Base-by-base conservation (phyloP, 306 rosid genomes). In the Ormosia semicastrata region DNA sequence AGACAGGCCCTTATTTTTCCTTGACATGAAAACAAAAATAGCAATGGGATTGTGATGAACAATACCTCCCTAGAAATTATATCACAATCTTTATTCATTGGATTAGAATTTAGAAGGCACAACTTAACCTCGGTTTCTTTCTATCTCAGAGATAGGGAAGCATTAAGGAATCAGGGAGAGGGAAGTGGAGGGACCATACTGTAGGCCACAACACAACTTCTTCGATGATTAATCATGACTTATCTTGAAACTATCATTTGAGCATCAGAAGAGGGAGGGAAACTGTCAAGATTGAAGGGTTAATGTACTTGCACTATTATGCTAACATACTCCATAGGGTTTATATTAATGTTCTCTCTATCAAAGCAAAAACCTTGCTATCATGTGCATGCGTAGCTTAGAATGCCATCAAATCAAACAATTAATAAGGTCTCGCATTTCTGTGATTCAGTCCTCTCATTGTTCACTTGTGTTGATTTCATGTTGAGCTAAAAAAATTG, bases 371-470 rank as follows among this genome's bases (percentile, higher is more conserved):
- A 9, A 13, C 3, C 33, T n/a, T 63, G 50, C 13, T 60, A 14
- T 71, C 70, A 77, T 64, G 80, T 18, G 44, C 62, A 77, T 62
- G 44, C 6, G n/a, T 36, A 46, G 46, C 58, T 60, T 71, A 58
- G 12, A 44, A 71, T 53, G 76, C 50, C 76, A 84, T 36, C 59
- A 57, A 77, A 79, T 66, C 62, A 79, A 66, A 47, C 60, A 66
- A 73, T 57, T 52, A 66, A 66, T 30, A 66, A 24, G 39, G 52
- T 33, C 81, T 66, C 30, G 5, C 3, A 65, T 57, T 73, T 84
- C 53, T 46, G 60, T 44, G 50, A 73, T 47, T 66, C 73, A 56
- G 24, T 24, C 24, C 52, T 69, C 44, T 73, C 77, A 72, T 72
- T 39, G 39, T 65, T 71, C 24, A 47, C 73, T 30, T 17, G 47